Conservation (phyloP, 768 basidiomycete genomes). For the Rhizopogon rudus region DNA sequence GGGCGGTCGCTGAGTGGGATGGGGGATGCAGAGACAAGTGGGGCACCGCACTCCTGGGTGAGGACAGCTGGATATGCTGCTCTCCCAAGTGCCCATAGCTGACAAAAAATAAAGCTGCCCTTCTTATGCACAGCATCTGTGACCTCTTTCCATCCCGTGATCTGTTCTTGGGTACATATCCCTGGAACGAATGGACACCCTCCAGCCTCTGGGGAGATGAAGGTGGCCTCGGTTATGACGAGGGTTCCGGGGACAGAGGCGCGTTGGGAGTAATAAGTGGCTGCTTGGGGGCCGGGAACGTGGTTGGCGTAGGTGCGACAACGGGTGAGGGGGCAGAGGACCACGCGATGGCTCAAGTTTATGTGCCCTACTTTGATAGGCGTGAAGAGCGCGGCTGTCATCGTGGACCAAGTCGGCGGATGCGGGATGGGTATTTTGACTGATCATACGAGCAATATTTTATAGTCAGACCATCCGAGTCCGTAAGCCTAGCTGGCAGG, state of each 20-base stretch:
- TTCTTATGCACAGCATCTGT: slow-evolving; percentile 39
- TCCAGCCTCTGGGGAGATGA: slow-evolving; percentile 27
- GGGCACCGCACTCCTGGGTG: slow-evolving; percentile 4
- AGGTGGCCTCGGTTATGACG: slow-evolving; percentile 42
- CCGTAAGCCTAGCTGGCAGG: no score
- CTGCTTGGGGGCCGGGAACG: slow-evolving; percentile 26
- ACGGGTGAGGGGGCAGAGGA: slow-evolving; percentile 33
- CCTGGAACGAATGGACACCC: slow-evolving; percentile 35
- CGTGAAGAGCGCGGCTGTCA: slow-evolving; percentile 9
- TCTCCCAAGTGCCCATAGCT: slow-evolving; percentile 48
- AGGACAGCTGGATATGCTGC: slow-evolving; percentile 17
- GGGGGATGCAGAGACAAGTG: slow-evolving; percentile 9
- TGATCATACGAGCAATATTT: no score
- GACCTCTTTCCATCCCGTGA: slow-evolving; percentile 49
- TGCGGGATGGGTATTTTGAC: no score
- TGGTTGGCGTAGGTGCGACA: slow-evolving; percentile 19
- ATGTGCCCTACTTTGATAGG: slow-evolving; percentile 27
- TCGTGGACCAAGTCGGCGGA: no score
- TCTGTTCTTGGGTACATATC: slow-evolving; percentile 46
- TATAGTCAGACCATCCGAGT: no score
- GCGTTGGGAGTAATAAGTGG: slow-evolving; percentile 34
- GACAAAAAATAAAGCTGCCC: slow-evolving; percentile 36
- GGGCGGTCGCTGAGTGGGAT: no score
- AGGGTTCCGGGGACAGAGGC: slow-evolving; percentile 34
- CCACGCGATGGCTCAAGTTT: slow-evolving; percentile 29